Evolutionary conservation across 2,329 filamentous ascomycete genomes (phyloP).

Genomic region (Pestalotiopsis sp.): DNA sequence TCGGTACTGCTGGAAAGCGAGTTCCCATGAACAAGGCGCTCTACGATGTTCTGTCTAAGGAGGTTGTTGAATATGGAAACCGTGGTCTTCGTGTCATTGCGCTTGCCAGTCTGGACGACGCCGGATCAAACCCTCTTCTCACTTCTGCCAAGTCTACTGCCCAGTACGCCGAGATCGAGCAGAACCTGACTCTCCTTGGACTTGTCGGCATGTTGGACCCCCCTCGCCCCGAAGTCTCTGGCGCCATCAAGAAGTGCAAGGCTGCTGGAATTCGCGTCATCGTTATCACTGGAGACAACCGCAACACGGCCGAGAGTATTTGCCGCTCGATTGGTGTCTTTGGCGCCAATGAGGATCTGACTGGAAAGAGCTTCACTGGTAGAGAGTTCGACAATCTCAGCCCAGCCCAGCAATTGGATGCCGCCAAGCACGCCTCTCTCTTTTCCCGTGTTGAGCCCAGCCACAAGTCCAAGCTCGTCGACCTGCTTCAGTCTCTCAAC

Average conservation of each 20-base stretch:
- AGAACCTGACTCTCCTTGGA: slow-evolving; percentile 91
- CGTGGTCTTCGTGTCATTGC: slow-evolving; percentile 93
- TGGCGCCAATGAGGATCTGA: slow-evolving; percentile 75
- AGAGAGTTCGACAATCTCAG: slow-evolving; percentile 89
- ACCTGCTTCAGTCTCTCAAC: slow-evolving; percentile 87
- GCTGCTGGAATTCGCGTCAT: slow-evolving; percentile 94
- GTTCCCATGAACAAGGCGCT: slow-evolving; percentile 73
- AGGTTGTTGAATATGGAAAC: slow-evolving; percentile 89
- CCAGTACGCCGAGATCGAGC: slow-evolving; percentile 86
- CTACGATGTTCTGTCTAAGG: slow-evolving; percentile 69
- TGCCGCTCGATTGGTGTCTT: slow-evolving; percentile 98
- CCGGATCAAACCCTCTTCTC: slow-evolving; percentile 70
- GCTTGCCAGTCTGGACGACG: slow-evolving; percentile 79
- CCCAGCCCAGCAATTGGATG: slow-evolving; percentile 77
- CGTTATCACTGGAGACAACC: slow-evolving; percentile 98
- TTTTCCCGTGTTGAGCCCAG: slow-evolving; percentile 95
- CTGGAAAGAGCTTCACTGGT: slow-evolving; percentile 92
- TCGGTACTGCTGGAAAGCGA: slow-evolving; percentile 78
- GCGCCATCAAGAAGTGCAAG: slow-evolving; percentile 85
- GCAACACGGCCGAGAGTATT: slow-evolving; percentile 95
- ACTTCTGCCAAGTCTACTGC: slow-evolving; percentile 76
- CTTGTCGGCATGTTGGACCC: slow-evolving; percentile 97
- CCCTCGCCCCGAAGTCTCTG: slow-evolving; percentile 86
- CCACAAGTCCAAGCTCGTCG: slow-evolving; percentile 97
- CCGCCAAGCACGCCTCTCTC: slow-evolving; percentile 81